phyloP scores from a whole-genome alignment of 2,329 filamentous ascomycete species.

The Ascochyta pisi region DNA sequence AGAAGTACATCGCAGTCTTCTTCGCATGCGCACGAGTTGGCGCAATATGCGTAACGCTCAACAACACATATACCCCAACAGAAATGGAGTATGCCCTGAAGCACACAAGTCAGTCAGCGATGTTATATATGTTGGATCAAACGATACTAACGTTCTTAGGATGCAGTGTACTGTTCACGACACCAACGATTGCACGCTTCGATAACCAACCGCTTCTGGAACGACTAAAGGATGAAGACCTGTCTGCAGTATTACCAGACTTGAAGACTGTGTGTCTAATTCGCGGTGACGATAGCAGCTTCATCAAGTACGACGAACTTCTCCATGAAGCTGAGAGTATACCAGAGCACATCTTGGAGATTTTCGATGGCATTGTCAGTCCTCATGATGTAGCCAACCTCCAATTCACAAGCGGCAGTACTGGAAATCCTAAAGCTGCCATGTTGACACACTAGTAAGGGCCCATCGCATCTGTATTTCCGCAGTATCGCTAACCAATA shows the following conservation, averaged over 20 bases:
- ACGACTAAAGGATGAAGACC: constrained; percentile 31
- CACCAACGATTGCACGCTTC: constrained; percentile 69
- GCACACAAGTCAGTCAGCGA: constrained; percentile 65
- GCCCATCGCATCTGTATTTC: too few species aligned
- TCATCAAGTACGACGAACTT: constrained; percentile 67
- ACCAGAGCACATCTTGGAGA: constrained; percentile 44
- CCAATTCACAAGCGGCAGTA: constrained; percentile 50
- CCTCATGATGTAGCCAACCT: constrained; percentile 47
- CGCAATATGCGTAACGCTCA: constrained; percentile 72
- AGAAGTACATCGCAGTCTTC: constrained; percentile 69
- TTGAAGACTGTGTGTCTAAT: constrained; percentile 43
- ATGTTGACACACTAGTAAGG: constrained; percentile 50
- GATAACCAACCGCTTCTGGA: constrained; percentile 67
- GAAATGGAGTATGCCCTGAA: constrained; percentile 75
- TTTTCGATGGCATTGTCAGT: constrained; percentile 45
- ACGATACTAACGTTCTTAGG: constrained; percentile 51
- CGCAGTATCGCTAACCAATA: background rate
- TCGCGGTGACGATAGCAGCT: constrained; percentile 52
- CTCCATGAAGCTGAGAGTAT: constrained; percentile 48
- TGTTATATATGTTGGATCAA: background rate
- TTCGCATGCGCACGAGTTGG: constrained; percentile 68
- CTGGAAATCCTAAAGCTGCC: constrained; percentile 48
- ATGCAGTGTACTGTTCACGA: constrained; percentile 77
- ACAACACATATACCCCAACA: constrained; percentile 79
- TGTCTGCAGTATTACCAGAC: constrained; percentile 31